Evolutionary conservation across 2,329 filamentous ascomycete species (phyloP).

Genomic region (Colletotrichum sp.): DNA sequence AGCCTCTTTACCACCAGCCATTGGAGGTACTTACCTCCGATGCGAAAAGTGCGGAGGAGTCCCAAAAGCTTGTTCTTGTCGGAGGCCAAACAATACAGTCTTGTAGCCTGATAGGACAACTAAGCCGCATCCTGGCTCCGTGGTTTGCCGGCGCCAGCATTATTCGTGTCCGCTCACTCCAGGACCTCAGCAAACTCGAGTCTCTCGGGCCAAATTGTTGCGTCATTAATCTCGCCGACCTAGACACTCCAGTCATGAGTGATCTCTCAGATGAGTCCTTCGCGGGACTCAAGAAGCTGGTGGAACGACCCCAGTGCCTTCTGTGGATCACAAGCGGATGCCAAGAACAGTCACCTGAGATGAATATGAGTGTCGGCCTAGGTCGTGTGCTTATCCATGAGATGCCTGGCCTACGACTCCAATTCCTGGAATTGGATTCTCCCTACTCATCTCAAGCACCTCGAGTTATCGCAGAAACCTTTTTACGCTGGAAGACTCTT

Average conservation of each 20-base stretch:
- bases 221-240: background rate
- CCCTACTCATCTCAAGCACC: background rate
- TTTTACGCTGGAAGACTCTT: background rate
- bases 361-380: slow-evolving; percentile 19
- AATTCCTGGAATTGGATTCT: slow-evolving; percentile 5
- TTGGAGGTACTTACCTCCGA: background rate
- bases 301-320: slow-evolving; percentile 9
- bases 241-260: slow-evolving; percentile 27
- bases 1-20: background rate
- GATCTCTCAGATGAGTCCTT: slow-evolving; percentile 35
- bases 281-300: slow-evolving; percentile 21
- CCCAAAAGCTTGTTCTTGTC: background rate
- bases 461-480: background rate
- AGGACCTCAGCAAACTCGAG: background rate
- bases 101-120: background rate
- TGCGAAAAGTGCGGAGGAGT: background rate
- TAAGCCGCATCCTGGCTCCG: background rate
- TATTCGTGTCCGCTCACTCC: background rate
- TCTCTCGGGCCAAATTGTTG: background rate
- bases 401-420: background rate
- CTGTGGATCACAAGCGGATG: slow-evolving; percentile 26
- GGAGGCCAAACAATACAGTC: background rate
- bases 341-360: slow-evolving; percentile 13
- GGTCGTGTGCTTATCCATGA: slow-evolving; percentile 5
- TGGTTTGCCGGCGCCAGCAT: background rate